Conservation (phyloP, 2,329 filamentous ascomycete species). For the Myotisia sp. region DNA sequence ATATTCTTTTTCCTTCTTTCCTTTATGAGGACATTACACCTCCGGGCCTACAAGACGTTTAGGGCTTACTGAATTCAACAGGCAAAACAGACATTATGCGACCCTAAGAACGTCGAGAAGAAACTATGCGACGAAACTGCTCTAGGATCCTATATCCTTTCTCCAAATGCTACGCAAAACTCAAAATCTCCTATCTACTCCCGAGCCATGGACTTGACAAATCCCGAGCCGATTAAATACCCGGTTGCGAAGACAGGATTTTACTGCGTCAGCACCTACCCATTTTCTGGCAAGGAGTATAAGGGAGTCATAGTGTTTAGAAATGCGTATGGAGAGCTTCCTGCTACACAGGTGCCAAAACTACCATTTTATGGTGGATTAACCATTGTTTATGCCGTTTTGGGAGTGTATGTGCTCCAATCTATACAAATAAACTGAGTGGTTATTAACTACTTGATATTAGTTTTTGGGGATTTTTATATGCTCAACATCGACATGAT, state of each 20-base stretch:
- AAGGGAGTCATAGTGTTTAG: slow-evolving; percentile 76
- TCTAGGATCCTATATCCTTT: slow-evolving; percentile 70
- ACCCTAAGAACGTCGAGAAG: slow-evolving; percentile 51
- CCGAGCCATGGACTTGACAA: slow-evolving; percentile 66
- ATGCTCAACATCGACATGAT: slow-evolving; percentile 85
- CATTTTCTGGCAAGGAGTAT: slow-evolving; percentile 55
- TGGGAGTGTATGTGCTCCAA: slow-evolving; percentile 46
- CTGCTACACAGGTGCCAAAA: slow-evolving; percentile 90
- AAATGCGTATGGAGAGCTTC: slow-evolving; percentile 91
- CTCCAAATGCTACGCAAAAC: slow-evolving; percentile 56
- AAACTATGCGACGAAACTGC: slow-evolving; percentile 63
- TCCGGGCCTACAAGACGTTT: neutral
- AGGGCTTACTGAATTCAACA: slow-evolving; percentile 1
- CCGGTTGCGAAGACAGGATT: slow-evolving; percentile 81
- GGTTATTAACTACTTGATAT: neutral
- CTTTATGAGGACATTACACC: neutral
- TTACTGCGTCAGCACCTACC: slow-evolving; percentile 77
- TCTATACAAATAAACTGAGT: neutral
- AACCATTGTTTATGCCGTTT: slow-evolving; percentile 81
- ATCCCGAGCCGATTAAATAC: slow-evolving; percentile 60
- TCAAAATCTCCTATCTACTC: slow-evolving; percentile 63
- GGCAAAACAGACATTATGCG: slow-evolving; percentile 59
- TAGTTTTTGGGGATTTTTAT: slow-evolving; percentile 84
- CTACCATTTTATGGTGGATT: slow-evolving; percentile 92
- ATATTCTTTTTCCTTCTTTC: slow-evolving; percentile 17